Conservation (phyloP, 306 rosid species). For the Dryas drummondii region DNA sequence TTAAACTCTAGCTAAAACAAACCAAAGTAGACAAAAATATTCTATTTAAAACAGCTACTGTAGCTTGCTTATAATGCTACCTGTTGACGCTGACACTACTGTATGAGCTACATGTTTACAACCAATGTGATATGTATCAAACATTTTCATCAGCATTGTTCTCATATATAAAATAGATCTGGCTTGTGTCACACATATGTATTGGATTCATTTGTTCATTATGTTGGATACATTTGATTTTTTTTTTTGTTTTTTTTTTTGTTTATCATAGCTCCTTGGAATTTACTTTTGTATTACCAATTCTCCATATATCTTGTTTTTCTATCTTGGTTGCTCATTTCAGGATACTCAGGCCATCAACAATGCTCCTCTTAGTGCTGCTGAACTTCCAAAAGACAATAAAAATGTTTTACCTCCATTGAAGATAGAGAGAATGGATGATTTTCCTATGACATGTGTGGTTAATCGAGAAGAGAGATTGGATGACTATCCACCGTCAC, state of each 20-base stretch:
- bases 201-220: background rate
- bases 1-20: background rate
- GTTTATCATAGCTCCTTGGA: background rate
- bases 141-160: background rate
- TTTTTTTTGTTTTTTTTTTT: too few species aligned
- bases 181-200: background rate
- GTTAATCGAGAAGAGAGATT: slow-evolving; percentile 45
- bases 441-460: slow-evolving; percentile 45
- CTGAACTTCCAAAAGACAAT: slow-evolving; percentile 61
- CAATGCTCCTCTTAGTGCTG: slow-evolving; percentile 47
- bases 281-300: background rate
- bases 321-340: slow-evolving; percentile 19
- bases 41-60: background rate
- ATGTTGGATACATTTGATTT: background rate
- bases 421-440: slow-evolving; percentile 75
- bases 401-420: slow-evolving; percentile 53
- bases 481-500: slow-evolving; percentile 48
- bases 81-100: background rate
- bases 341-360: slow-evolving; percentile 63
- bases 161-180: background rate
- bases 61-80: background rate
- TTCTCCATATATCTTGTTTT: slow-evolving; percentile 10
- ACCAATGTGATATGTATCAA: background rate
- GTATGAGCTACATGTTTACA: background rate
- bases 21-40: background rate